phyloP scores from a whole-genome alignment of 345 rosid species.

The Gossypium arboreum region DNA sequence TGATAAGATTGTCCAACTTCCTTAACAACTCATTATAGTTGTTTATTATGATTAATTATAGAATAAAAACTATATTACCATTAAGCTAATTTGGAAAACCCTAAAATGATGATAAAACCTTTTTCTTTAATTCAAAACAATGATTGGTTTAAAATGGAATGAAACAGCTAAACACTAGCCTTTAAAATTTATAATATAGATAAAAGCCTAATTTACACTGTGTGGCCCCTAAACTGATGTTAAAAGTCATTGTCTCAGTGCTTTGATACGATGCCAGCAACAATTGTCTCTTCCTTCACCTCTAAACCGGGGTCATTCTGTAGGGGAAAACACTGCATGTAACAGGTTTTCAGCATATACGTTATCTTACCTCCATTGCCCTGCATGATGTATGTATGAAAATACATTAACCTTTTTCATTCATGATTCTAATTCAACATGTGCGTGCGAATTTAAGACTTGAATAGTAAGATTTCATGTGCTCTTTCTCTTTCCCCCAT shows the following conservation, averaged over 20 bases:
- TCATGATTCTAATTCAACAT: background rate
- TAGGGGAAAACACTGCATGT: background rate
- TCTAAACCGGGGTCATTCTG: slow-evolving; percentile 29
- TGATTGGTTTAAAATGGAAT: slow-evolving; percentile 52
- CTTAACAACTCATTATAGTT: slow-evolving; percentile 26
- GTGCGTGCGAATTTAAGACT: background rate
- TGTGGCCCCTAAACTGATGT: slow-evolving; percentile 29
- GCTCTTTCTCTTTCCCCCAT: no score
- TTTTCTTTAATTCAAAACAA: slow-evolving; percentile 24
- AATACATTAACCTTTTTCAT: background rate
- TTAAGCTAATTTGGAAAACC: slow-evolving; percentile 22
- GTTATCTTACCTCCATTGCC: background rate
- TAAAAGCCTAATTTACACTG: slow-evolving; percentile 3
- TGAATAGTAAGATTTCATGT: background rate
- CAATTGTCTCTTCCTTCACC: slow-evolving; percentile 36
- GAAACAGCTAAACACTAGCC: slow-evolving; percentile 35
- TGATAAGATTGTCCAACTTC: slow-evolving; percentile 44
- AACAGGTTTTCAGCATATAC: background rate
- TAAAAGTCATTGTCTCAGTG: slow-evolving; percentile 26
- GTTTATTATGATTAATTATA: background rate
- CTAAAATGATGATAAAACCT: slow-evolving; percentile 34
- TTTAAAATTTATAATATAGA: background rate
- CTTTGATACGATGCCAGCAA: slow-evolving; percentile 31
- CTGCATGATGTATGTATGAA: background rate
- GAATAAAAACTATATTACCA: slow-evolving; percentile 1